phyloP scores from a whole-genome alignment of 169 alveolate genomes.

The Perkinsus chesapeaki region DNA sequence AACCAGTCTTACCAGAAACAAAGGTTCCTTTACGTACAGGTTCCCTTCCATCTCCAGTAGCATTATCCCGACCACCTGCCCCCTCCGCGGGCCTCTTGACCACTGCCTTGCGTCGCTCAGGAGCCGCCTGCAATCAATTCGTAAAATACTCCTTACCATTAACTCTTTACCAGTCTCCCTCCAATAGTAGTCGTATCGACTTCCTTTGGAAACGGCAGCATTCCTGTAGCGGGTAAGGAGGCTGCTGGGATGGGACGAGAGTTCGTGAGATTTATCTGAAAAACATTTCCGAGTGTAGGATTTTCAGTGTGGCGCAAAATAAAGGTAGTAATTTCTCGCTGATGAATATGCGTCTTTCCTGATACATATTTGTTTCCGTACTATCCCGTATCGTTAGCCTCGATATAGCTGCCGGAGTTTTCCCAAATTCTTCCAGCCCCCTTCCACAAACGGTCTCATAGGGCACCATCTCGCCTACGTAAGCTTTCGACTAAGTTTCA shows the following conservation, averaged over 20 bases:
- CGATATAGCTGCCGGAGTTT: no score
- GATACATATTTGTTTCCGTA: no score
- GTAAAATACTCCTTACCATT: background rate
- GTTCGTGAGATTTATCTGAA: background rate
- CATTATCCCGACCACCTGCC: background rate
- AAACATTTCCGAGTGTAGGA: no score
- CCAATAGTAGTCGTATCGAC: background rate
- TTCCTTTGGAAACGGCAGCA: background rate
- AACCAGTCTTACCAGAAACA: background rate
- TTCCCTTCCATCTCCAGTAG: background rate
- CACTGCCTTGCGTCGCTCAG: background rate
- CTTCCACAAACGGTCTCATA: no score
- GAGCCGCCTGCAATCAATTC: background rate
- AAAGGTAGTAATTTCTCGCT: no score
- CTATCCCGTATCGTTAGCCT: no score
- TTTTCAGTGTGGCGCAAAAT: no score
- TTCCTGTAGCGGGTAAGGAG: background rate
- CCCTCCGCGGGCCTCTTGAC: background rate
- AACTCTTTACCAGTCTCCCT: background rate
- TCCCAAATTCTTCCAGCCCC: no score
- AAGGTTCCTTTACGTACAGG: background rate
- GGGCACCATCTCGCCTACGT: no score
- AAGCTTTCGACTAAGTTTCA: no score
- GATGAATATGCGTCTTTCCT: no score
- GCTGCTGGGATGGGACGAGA: background rate